These are phyloP conservation scores for Barnettozyma pratensis DNA, from an alignment of 805 yeast species.

Conservation along the genomic window DNA sequence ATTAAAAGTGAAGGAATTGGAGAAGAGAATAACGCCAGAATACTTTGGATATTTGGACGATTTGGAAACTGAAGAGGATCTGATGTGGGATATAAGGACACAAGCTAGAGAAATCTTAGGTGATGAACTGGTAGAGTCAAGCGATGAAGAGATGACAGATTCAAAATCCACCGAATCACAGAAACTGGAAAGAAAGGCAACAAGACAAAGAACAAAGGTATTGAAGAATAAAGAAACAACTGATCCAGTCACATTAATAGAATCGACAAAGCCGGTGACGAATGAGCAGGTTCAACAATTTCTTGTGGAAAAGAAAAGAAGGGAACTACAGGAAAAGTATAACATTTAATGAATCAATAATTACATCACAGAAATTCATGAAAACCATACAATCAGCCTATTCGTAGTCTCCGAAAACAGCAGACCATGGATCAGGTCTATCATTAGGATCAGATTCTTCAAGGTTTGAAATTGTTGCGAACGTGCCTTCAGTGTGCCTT, in stretches of 20 bases:
- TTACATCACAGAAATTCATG: neutral
- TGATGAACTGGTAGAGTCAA: conserved; percentile 5
- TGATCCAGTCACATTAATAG: neutral
- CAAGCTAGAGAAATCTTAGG: conserved; percentile 13
- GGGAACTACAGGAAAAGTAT: conserved; percentile 11
- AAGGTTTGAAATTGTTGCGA: too few species aligned
- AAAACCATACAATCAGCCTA: too few species aligned
- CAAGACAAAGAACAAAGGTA: conserved; percentile 18
- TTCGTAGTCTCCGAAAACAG: too few species aligned
- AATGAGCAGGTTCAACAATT: conserved; percentile 10
- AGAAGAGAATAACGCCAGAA: conserved; percentile 25
- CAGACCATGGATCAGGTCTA: too few species aligned
- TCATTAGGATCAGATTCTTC: too few species aligned
- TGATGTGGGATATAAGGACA: conserved; percentile 2
- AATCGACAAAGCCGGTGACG: conserved; percentile 4
- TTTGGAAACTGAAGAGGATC: conserved; percentile 2
- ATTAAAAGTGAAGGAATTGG: conserved; percentile 19
- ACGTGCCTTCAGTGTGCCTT: too few species aligned
- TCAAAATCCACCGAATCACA: conserved; percentile 11
- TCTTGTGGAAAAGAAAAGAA: conserved; percentile 16
- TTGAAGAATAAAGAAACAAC: neutral
- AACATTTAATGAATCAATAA: neutral
- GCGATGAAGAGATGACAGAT: neutral
- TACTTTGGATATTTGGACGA: conserved; percentile 43
- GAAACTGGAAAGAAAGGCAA: conserved; percentile 26